A percentile compares a stretch with the other conserved stretches of the same genome.
Evolutionary conservation across 2,329 filamentous ascomycete genomes (phyloP).

Genomic region (Fusarium sp.): DNA sequence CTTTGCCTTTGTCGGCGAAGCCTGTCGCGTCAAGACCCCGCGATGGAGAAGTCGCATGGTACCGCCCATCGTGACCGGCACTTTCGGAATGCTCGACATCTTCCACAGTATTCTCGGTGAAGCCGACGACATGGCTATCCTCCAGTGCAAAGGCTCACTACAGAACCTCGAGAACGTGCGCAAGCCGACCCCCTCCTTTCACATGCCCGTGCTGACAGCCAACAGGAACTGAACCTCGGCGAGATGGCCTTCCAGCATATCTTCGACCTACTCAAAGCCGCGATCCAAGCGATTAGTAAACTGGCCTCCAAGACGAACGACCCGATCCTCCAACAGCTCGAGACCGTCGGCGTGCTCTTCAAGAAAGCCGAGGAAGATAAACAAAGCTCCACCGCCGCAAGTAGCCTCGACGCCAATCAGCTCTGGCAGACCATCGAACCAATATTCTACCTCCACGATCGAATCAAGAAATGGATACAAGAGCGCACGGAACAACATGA

Average conservation of each 20-base stretch:
- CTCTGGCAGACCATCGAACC: constrained; percentile 85
- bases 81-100: constrained; percentile 66
- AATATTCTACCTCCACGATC: constrained; percentile 69
- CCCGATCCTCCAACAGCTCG: constrained; percentile 39
- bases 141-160: constrained; percentile 65
- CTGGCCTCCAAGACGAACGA: constrained; percentile 35
- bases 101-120: constrained; percentile 72
- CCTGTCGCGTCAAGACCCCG: constrained; percentile 60
- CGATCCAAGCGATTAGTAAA: constrained; percentile 37
- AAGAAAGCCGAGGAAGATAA: constrained; percentile 37
- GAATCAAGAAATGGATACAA: constrained; percentile 63
- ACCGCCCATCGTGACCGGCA: constrained; percentile 73
- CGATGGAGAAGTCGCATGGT: constrained; percentile 58
- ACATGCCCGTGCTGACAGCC: neutral
- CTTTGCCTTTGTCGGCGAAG: constrained; percentile 58
- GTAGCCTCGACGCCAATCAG: constrained; percentile 48
- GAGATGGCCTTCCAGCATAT: constrained; percentile 46
- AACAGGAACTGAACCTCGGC: constrained; percentile 70
- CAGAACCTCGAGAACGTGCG: constrained; percentile 68
- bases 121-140: constrained; percentile 55
- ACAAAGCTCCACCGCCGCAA: constrained; percentile 6
- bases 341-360: constrained; percentile 39
- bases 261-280: constrained; percentile 39
- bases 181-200: neutral
- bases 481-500: constrained; percentile 64